A percentile compares a stretch with the other conserved stretches of the same genome.
Conservation (phyloP, 208 protist genomes). For the Acanthamoeba triangularis region DNA sequence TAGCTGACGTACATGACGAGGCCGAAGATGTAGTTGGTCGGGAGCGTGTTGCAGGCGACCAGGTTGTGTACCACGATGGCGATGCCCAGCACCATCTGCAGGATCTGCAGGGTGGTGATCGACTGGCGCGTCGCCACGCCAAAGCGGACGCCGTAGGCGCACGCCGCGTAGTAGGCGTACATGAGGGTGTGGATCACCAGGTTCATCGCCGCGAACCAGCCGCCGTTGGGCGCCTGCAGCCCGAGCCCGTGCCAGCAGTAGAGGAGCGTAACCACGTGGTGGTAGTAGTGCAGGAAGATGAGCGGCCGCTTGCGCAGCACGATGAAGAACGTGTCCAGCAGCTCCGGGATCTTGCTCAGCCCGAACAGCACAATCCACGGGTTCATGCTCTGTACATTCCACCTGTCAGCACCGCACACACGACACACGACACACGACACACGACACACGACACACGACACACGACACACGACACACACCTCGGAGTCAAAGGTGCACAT, state of each 20-base stretch:
- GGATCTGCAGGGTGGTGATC: slow-evolving; percentile 81
- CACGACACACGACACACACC: neutral
- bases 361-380: slow-evolving; percentile 83
- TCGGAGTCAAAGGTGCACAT: slow-evolving; percentile 29
- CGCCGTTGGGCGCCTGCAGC: neutral
- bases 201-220: slow-evolving; percentile 93
- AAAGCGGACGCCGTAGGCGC: slow-evolving; percentile 85
- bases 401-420: neutral
- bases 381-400: neutral
- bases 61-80: slow-evolving; percentile 82
- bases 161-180: slow-evolving; percentile 96
- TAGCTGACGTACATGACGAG: slow-evolving; percentile 96
- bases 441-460: too few species aligned
- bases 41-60: neutral
- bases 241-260: slow-evolving; percentile 93
- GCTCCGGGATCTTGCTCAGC: slow-evolving; percentile 91
- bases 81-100: slow-evolving; percentile 93
- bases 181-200: slow-evolving; percentile 96
- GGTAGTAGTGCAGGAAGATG: slow-evolving; percentile 93
- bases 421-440: too few species aligned
- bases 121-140: neutral
- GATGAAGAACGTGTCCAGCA: slow-evolving; percentile 92
- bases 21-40: slow-evolving; percentile 83
- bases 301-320: slow-evolving; percentile 90
- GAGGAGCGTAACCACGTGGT: slow-evolving; percentile 95